Conservation (phyloP, 2,329 filamentous ascomycete genomes). For the Fusarium sp. region DNA sequence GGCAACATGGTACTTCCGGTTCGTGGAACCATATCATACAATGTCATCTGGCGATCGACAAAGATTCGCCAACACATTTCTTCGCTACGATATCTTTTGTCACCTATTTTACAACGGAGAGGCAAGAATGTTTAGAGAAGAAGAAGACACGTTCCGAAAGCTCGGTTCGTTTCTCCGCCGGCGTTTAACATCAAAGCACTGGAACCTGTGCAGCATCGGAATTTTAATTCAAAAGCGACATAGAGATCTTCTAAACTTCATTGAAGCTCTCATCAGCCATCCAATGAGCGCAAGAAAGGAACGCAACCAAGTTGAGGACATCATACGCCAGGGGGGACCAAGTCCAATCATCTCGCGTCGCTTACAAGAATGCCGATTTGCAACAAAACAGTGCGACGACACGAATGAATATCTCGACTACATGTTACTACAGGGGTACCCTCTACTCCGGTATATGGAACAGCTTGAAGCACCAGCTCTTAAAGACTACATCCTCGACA, state of each 20-base stretch:
- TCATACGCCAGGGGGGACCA: neutral
- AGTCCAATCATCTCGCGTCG: neutral
- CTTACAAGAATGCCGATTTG: neutral
- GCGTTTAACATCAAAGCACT: neutral
- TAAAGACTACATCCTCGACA: neutral
- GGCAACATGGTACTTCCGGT: no score
- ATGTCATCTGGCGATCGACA: neutral
- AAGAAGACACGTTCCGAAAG: neutral
- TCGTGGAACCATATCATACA: no score
- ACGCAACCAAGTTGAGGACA: neutral
- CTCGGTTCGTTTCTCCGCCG: neutral
- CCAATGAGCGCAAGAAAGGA: neutral
- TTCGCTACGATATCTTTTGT: neutral
- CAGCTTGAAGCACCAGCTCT: neutral
- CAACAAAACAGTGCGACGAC: fast-evolving
- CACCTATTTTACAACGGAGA: neutral
- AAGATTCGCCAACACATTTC: neutral
- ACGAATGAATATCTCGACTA: neutral
- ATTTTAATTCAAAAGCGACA: neutral
- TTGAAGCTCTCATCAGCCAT: neutral
- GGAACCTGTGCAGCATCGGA: no score
- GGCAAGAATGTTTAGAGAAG: neutral
- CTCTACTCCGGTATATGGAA: neutral
- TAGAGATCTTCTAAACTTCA: fast-evolving
- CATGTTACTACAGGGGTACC: neutral